phyloP scores from a whole-genome alignment of 2,329 filamentous ascomycete species.

The Cladosporium velox region DNA sequence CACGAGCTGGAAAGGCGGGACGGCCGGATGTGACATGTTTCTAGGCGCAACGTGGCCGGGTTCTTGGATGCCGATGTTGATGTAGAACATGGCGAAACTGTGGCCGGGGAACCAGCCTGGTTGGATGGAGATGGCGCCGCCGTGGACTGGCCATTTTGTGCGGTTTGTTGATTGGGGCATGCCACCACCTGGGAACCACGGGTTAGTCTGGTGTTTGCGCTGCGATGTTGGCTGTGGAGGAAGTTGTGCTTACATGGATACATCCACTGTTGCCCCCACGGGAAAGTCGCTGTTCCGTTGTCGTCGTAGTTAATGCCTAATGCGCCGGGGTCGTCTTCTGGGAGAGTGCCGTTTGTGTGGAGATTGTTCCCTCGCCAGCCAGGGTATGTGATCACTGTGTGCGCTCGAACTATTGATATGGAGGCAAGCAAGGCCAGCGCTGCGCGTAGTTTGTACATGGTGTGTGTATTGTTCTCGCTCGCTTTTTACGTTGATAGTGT shows the following conservation, averaged over 20 bases:
- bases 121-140: slow-evolving; percentile 86
- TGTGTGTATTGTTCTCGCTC: neutral
- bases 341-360: slow-evolving; percentile 65
- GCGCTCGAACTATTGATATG: slow-evolving; percentile 51
- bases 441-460: slow-evolving; percentile 21
- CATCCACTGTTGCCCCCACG: slow-evolving; percentile 92
- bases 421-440: slow-evolving; percentile 19
- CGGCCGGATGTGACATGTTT: slow-evolving; percentile 87
- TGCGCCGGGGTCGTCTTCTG: slow-evolving; percentile 41
- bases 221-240: neutral
- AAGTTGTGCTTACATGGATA: slow-evolving; percentile 76
- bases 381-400: slow-evolving; percentile 83
- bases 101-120: slow-evolving; percentile 97
- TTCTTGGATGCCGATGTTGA: slow-evolving; percentile 79
- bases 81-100: slow-evolving; percentile 75
- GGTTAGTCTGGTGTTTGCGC: neutral
- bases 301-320: slow-evolving; percentile 49
- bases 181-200: slow-evolving; percentile 70
- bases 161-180: slow-evolving; percentile 75
- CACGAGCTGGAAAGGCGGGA: slow-evolving; percentile 76
- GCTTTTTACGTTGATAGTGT: neutral
- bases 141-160: slow-evolving; percentile 85
- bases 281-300: slow-evolving; percentile 58
- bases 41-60: slow-evolving; percentile 57
- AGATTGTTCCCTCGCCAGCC: slow-evolving; percentile 87